Evolutionary conservation across 176 grass and related monocot species (phyloP), one percentile per base, ranked within the genome.

Genomic region (Metroxylon sagu): DNA sequence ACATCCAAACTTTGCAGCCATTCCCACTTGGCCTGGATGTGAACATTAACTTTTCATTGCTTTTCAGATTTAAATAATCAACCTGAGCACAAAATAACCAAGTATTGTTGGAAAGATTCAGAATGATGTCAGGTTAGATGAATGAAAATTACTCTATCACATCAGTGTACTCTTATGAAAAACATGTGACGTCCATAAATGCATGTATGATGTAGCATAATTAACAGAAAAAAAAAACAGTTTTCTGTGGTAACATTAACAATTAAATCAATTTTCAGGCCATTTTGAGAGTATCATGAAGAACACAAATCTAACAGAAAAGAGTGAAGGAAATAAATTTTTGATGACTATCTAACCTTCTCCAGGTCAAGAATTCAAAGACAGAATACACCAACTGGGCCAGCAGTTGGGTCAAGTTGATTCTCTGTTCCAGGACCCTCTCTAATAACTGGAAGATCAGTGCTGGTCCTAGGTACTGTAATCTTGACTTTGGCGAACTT

Each of bases 41-140:
- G 70, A 91, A 97, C 35, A 82, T 58, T 68, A 91, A 57, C 60
- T 84, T 87, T 48, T 91, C 78, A 59, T 88, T 97, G 70, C 66
- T 91, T 82, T 82, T 88, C 64, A 97, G 73, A 64, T 91, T 90
- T 65, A 97, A 66, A 61, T 88, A 91, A 77, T 97, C 92, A 77
- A 97, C 76, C 92, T 86, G 58, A 55, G 50, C 19, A 66, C 19
- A 50, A 43, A 62, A 64, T 17, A 62, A 62, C 68, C 48, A 52
- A 43, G 8, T 14, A 43, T 12, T 2, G 35, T 43, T 12, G 35
- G 35, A 39, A 12, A 39, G 35, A 43, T 43, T 43, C 35, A 43
- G 35, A 10, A 43, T 12, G 7, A 43, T 43, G 1, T 14, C 35
- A 43, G 8, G 7, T 43, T 43, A 43, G 35, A 43, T 43, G 35